Base-by-base conservation (phyloP, 192 early-diverging fungal species). In the Entomortierella chlamydospora region DNA sequence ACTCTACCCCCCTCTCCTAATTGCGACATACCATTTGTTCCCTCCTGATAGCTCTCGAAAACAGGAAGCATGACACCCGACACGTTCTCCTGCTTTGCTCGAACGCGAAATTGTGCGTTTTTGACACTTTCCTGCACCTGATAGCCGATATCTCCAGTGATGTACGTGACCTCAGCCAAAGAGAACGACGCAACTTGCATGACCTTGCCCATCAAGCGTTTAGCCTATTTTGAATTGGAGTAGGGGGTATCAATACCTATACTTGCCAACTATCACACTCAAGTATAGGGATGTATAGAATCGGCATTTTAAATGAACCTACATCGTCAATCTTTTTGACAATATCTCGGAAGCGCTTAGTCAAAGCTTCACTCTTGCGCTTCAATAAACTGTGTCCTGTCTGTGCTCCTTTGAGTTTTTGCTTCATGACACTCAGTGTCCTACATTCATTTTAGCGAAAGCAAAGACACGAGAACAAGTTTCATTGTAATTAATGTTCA, bases 181-280 rank as follows among this genome's bases (percentile, higher is more conserved):
- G 98, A 99, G 73, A 99, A 99, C 22, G 95, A 97, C 18, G 98
- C 98, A 59, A 90, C 90, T 78, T 99, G 98, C 94, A 99, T 94
- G 49, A 99, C 92, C 81, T 95, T 96, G 59, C 97, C 97, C 98
- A 99, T 99, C 86, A 98, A 96, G 49, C 92, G 85, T 73, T 99
- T 99, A 51, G 96, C 91, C 94, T 96, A 74, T n/a, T 23, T 37
- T 25, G 26, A 33, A 11, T 28, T 28, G 30, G 7, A 45, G 15
- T 13, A 25, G 39, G 17, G 28, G 22, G 43, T 25, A 3, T 29
- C 7, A 54, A 61, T 17, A 43, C 4, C 43, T 20, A 49, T 12
- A 11, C 4, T 47, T 47, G 39, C 13, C 6, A 41, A 41, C 6
- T 13, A 6, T 9, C 39, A 41, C 6, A 13, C 13, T 13, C 6